phyloP scores from a whole-genome alignment of 1,284 basidiomycete genomes.

The Coriolopsis trogii region DNA sequence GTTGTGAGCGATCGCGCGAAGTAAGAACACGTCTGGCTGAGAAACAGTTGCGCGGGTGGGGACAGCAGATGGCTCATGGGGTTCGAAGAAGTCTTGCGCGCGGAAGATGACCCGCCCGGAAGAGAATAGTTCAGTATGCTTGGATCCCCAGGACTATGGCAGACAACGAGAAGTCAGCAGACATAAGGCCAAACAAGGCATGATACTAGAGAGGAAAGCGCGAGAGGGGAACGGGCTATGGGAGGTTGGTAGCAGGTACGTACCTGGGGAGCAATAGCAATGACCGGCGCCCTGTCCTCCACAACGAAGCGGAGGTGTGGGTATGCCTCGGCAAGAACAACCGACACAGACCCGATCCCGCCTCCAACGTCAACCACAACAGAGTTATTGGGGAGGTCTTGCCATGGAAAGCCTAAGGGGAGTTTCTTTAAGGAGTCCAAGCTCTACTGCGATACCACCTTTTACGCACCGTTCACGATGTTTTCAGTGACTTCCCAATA shows the following conservation, averaged over 20 bases:
- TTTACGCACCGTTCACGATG: conserved; percentile 7
- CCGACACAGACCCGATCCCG: conserved; percentile 25
- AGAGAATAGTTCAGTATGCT: conserved; percentile 11
- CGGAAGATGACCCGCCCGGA: conserved; percentile 15
- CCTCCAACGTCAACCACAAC: conserved; percentile 44
- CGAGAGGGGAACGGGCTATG: background rate
- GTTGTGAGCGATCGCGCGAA: conserved; percentile 20
- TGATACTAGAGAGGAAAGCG: background rate
- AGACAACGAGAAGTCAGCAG: no score
- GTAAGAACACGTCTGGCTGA: conserved; percentile 20
- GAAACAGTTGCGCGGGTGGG: conserved; percentile 8
- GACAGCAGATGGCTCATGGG: conserved; percentile 8
- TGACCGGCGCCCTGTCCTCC: conserved; percentile 39
- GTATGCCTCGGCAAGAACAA: conserved; percentile 25
- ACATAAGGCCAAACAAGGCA: no score
- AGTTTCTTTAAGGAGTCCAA: background rate
- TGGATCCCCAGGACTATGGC: conserved; percentile 17
- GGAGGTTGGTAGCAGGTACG: conserved; percentile 15
- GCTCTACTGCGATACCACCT: background rate
- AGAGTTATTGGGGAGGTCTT: conserved; percentile 47
- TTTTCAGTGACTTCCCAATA: conserved; percentile 16
- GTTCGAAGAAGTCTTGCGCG: conserved; percentile 21
- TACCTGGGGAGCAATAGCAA: conserved; percentile 19
- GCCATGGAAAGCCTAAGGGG: conserved; percentile 63
- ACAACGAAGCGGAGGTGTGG: conserved; percentile 27